These are phyloP conservation scores for Corchorus olitorius DNA, from an alignment of 345 rosid species.

Conservation along the genomic window DNA sequence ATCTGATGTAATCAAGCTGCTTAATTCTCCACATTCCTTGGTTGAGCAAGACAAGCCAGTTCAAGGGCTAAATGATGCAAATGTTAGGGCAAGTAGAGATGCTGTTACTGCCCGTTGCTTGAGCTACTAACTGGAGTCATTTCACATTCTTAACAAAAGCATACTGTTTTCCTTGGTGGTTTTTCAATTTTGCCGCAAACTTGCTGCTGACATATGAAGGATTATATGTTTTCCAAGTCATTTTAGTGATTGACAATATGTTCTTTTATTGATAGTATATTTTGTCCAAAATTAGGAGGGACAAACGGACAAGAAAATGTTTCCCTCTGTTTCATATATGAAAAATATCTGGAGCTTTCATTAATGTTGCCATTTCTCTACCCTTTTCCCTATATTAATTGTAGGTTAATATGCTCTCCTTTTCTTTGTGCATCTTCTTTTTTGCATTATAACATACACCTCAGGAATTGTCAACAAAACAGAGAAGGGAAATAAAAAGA, in stretches of 20 bases:
- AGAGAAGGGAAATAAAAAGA: background rate
- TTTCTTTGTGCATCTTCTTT: background rate
- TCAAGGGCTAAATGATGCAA: conserved; percentile 6
- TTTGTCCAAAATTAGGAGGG: background rate
- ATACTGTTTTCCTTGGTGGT: background rate
- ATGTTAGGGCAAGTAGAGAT: background rate
- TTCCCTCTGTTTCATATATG: background rate
- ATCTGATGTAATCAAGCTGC: conserved; percentile 7
- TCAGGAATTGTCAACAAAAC: conserved; percentile 4
- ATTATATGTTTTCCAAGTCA: background rate
- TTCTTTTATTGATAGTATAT: background rate
- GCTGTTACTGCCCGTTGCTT: conserved; percentile 12
- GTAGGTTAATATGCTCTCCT: no score
- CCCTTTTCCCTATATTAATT: background rate
- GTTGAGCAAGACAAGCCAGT: background rate
- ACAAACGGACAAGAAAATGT: background rate
- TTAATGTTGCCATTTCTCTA: background rate
- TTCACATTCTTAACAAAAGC: background rate
- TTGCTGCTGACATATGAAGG: background rate
- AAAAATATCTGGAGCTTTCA: background rate
- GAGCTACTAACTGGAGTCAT: conserved; percentile 7
- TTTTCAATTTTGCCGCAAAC: background rate
- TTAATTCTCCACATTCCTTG: conserved; percentile 13
- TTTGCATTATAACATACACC: background rate
- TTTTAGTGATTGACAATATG: background rate